Evolutionary conservation across 495 filamentous ascomycete genomes (phyloP).

Genomic region (Podospora appendiculata): DNA sequence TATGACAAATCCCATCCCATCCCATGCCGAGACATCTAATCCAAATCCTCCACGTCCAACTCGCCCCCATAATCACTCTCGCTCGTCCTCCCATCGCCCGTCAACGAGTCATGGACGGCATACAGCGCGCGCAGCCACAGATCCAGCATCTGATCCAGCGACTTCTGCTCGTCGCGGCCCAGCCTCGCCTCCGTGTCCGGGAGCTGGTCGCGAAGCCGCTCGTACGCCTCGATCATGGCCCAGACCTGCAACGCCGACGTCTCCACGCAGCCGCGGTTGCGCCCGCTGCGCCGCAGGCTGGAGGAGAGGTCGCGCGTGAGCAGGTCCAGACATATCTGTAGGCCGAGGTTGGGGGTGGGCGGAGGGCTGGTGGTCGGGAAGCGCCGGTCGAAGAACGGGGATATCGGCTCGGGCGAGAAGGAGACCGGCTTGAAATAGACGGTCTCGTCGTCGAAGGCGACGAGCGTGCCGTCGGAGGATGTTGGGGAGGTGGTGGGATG

Average conservation of each 20-base stretch:
- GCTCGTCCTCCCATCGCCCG: neutral
- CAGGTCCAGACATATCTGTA: constrained; percentile 35
- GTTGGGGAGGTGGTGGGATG: constrained; percentile 15
- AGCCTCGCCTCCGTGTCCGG: constrained; percentile 8
- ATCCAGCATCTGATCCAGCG: constrained; percentile 30
- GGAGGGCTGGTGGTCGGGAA: constrained; percentile 1
- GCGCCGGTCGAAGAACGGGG: constrained; percentile 4
- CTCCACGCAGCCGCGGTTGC: constrained; percentile 17
- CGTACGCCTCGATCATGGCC: constrained; percentile 46
- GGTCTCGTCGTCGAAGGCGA: constrained; percentile 34
- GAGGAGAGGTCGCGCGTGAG: constrained; percentile 36
- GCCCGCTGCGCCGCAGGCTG: constrained; percentile 14
- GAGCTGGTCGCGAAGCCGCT: constrained; percentile 32
- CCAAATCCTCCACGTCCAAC: constrained; percentile 12
- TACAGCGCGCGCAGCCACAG: constrained; percentile 38
- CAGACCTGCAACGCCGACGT: constrained; percentile 50
- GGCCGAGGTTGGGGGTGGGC: constrained; percentile 19
- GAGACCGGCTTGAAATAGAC: constrained; percentile 33
- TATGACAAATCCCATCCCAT: too few relatives aligned
- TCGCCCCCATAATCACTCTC: constrained; percentile 11
- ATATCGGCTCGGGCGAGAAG: constrained; percentile 20
- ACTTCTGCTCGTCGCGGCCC: constrained; percentile 8
- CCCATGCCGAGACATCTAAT: constrained; percentile 2
- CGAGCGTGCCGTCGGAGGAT: constrained; percentile 35
- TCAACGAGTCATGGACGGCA: constrained; percentile 25